Percentiles rank a stretch among this genome's conserved stretches.
These are phyloP conservation scores for Dioszegia crocea DNA, from an alignment of 768 basidiomycete species.

Conservation along the genomic window DNA sequence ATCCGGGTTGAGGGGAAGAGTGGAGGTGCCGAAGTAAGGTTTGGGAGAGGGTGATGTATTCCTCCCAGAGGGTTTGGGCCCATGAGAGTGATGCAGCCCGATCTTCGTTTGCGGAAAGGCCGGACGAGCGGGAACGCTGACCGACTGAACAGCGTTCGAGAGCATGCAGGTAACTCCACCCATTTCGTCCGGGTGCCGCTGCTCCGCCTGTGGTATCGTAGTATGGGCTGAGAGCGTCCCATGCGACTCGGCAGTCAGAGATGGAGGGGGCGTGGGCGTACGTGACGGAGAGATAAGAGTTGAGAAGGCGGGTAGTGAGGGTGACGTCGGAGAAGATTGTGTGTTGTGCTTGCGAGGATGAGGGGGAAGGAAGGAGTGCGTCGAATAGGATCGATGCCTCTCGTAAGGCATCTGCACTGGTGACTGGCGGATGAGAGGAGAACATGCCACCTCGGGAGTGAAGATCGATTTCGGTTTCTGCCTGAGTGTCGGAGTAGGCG, in stretches of 20 bases:
- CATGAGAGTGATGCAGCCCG: slow-evolving; percentile 54
- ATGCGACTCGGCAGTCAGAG: slow-evolving; percentile 53
- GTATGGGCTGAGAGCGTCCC: slow-evolving; percentile 9
- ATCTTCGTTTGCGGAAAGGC: slow-evolving; percentile 7
- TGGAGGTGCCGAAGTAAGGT: background rate
- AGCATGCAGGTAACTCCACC: slow-evolving; percentile 61
- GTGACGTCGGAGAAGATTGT: slow-evolving; percentile 58
- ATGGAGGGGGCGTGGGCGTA: slow-evolving; percentile 59
- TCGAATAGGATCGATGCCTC: slow-evolving; percentile 66
- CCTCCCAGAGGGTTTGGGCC: slow-evolving; percentile 63
- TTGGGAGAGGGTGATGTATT: slow-evolving; percentile 54
- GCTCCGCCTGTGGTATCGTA: too few relatives aligned
- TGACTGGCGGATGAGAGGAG: slow-evolving; percentile 56
- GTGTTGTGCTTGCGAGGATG: slow-evolving; percentile 27
- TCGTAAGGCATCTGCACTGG: slow-evolving; percentile 62
- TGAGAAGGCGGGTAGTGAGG: slow-evolving; percentile 63
- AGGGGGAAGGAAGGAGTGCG: slow-evolving; percentile 58
- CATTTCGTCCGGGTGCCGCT: slow-evolving; percentile 47
- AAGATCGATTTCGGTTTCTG: background rate
- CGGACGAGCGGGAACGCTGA: slow-evolving; percentile 53
- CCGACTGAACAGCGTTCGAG: slow-evolving; percentile 62
- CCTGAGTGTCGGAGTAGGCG: too few relatives aligned
- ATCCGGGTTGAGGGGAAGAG: background rate
- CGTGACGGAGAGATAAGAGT: slow-evolving; percentile 75
- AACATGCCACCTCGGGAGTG: background rate